Evolutionary conservation across 2,329 filamentous ascomycete genomes (phyloP), one percentile per base, ranked within the genome.

Genomic region (Chrysoporthe cubensis): DNA sequence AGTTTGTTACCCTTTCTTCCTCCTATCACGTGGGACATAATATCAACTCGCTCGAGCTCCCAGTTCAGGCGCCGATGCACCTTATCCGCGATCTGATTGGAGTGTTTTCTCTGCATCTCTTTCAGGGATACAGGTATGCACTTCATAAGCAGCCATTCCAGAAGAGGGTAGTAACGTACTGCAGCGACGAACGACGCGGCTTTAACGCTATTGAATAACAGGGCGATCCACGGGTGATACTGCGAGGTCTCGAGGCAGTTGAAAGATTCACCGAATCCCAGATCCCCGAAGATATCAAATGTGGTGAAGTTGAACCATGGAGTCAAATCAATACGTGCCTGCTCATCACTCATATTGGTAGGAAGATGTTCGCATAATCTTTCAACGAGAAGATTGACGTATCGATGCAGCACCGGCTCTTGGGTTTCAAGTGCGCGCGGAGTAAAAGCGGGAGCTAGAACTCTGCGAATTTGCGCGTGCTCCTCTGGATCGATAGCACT

Each of bases 221-320:
- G 65, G 1, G 66, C 64, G n/a, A 74, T 70, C 77, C 76, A 80
- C 18, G 72, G 74, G 43, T 73, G 69, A 40, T 72, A 74, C 52
- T 37, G 46, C 65, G 75, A 75, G 40, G 72, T 71, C 48, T 74
- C 66, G 2, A 80, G 71, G 65, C 74, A 76, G 21, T 75, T 73
- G 70, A 81, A 82, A 1, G 78, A 76, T 64, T 82, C 78, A 2
- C 80, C 81, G 69, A 83, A 83, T 0, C 79, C 77, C 42, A 84
- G 74, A 66, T 83, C 81, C 16, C 80, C 80, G 50, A 80, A 75
- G 34, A 80, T 73, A 70, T 80, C 79, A 69, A 81, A 80, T 1
- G 78, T 74, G 0, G 75, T 67, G 70, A 74, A 79, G 50, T 77
- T 76, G 68, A 72, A 77, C 76, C 77, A 79, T 0, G 54, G 34